Evolutionary conservation across 768 basidiomycete species (phyloP).

Genomic region (Pholiota conissans): DNA sequence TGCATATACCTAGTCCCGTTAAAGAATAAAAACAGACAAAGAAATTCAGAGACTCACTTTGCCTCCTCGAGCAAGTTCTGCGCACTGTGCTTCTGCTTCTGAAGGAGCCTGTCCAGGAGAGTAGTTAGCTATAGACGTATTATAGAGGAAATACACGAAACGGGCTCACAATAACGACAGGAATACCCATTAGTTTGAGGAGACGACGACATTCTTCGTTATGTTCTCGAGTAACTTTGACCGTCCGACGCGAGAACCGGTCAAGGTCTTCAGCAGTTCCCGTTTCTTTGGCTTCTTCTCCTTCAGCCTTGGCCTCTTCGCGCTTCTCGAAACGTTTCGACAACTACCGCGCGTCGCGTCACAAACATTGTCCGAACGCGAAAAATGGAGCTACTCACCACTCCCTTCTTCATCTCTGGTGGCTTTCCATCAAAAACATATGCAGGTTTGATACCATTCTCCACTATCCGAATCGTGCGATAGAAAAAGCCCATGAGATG

Average conservation of each 20-base stretch:
- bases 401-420: constrained; percentile 94
- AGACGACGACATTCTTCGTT: constrained; percentile 93
- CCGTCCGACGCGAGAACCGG: constrained; percentile 83
- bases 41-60: constrained; percentile 51
- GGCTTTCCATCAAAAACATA: constrained; percentile 99
- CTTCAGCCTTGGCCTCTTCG: constrained; percentile 92
- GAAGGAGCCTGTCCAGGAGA: constrained; percentile 76
- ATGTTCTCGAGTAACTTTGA: constrained; percentile 93
- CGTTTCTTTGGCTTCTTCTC: constrained; percentile 95
- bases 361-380: background rate
- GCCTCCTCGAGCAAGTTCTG: constrained; percentile 94
- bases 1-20: constrained; percentile 73
- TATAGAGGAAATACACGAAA: background rate
- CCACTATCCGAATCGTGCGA: constrained; percentile 94
- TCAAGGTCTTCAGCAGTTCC: constrained; percentile 95
- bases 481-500: constrained; percentile 99
- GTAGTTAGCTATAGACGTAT: background rate
- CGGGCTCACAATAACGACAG: constrained; percentile 77
- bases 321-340: constrained; percentile 91
- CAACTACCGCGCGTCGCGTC: constrained; percentile 52
- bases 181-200: constrained; percentile 94
- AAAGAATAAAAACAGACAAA: background rate
- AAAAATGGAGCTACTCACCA: constrained; percentile 57
- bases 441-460: constrained; percentile 97
- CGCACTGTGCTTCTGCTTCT: constrained; percentile 98